Evolutionary conservation across 2,329 filamentous ascomycete genomes (phyloP).

Genomic region (Paraphoma chrysanthemicola): DNA sequence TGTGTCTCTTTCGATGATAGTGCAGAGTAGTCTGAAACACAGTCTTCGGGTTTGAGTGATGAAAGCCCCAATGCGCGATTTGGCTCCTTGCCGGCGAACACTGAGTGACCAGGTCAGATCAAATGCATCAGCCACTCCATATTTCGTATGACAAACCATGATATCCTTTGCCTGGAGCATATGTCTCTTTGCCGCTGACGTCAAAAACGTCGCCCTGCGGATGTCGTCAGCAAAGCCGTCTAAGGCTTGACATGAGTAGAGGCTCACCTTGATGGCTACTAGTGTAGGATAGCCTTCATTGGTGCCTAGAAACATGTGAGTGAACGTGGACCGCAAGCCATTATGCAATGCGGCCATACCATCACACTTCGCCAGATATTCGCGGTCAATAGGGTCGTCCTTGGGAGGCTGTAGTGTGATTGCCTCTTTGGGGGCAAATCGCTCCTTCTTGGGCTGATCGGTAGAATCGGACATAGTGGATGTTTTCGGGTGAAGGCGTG

Average conservation of each 20-base stretch:
- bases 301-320: slow-evolving; percentile 58
- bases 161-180: slow-evolving; percentile 83
- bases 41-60: slow-evolving; percentile 85
- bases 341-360: slow-evolving; percentile 64
- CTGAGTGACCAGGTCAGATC: slow-evolving; percentile 56
- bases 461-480: slow-evolving; percentile 38
- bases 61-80: slow-evolving; percentile 89
- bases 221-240: slow-evolving; percentile 6
- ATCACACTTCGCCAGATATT: slow-evolving; percentile 80
- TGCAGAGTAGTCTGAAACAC: slow-evolving; percentile 79
- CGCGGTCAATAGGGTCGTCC: slow-evolving; percentile 80
- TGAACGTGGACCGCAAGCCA: background rate
- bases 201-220: slow-evolving; percentile 90
- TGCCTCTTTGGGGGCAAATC: slow-evolving; percentile 79
- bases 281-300: slow-evolving; percentile 67
- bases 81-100: slow-evolving; percentile 94
- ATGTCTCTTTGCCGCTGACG: slow-evolving; percentile 87
- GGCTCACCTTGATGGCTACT: slow-evolving; percentile 64
- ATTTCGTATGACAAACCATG: slow-evolving; percentile 68
- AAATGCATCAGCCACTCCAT: background rate
- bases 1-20: slow-evolving; percentile 84
- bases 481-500: slow-evolving; percentile 7
- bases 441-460: slow-evolving; percentile 51
- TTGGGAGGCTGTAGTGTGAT: slow-evolving; percentile 84
- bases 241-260: background rate